phyloP scores from a whole-genome alignment of 2,329 filamentous ascomycete species.

The Macrophomina tecta region DNA sequence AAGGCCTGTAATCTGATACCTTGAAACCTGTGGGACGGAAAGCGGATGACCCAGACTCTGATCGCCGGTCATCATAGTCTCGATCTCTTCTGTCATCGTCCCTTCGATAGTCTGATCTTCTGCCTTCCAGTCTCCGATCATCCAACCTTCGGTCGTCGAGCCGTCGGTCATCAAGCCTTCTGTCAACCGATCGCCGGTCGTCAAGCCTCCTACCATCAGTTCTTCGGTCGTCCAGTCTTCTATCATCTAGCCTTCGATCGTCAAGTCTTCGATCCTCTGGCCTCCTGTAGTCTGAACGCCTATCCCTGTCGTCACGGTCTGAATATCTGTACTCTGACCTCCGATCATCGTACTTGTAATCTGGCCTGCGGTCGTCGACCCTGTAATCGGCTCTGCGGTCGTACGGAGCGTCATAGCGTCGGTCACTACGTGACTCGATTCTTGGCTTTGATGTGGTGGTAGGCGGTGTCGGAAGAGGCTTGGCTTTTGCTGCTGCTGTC shows the following conservation, averaged over 20 bases:
- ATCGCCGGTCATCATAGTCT: constrained; percentile 23
- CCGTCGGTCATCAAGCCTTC: constrained; percentile 45
- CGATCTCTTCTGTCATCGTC: constrained; percentile 25
- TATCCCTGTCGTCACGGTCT: constrained; percentile 31
- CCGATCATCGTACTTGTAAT: constrained; percentile 33
- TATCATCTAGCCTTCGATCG: constrained; percentile 34
- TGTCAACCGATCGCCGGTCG: constrained; percentile 31
- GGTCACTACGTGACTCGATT: constrained; percentile 20
- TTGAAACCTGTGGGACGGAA: constrained; percentile 27
- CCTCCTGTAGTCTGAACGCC: constrained; percentile 28
- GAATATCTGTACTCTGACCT: constrained; percentile 27
- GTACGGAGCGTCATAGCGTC: constrained; percentile 25
- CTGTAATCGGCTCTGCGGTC: constrained; percentile 41
- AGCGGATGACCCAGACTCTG: constrained; percentile 24
- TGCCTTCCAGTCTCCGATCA: constrained; percentile 49
- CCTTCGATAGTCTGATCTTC: constrained; percentile 21
- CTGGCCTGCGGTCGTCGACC: constrained; percentile 42
- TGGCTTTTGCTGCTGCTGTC: constrained; percentile 48
- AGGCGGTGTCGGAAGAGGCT: constrained; percentile 31
- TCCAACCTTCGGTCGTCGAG: background rate
- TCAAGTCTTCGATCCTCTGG: constrained; percentile 44
- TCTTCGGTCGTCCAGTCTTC: constrained; percentile 42
- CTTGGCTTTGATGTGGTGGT: constrained; percentile 17
- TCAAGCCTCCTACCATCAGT: constrained; percentile 37
- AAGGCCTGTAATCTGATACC: constrained; percentile 28